Evolutionary conservation across 2,329 filamentous ascomycete genomes (phyloP).

Genomic region (Apiospora aurea): DNA sequence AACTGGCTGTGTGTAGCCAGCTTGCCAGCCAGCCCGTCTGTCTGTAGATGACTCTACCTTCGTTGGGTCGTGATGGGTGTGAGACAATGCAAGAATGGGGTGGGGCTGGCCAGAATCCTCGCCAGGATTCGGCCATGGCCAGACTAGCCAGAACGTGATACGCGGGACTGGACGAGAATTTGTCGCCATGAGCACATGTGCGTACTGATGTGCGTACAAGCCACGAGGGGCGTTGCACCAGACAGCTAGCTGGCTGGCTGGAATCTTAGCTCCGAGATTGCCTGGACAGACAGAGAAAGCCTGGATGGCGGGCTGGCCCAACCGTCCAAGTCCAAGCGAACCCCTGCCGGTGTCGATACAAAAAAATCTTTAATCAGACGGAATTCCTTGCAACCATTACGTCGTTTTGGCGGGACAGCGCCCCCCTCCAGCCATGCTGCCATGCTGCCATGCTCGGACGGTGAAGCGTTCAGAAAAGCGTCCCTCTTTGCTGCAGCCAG

Average conservation of each 20-base stretch:
- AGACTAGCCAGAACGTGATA: conserved; percentile 14
- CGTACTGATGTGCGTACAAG: too few species aligned
- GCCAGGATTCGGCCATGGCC: conserved; percentile 2
- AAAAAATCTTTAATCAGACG: conserved; percentile 13
- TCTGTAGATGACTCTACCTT: background rate
- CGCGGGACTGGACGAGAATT: background rate
- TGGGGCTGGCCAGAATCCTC: background rate
- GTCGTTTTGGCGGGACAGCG: conserved; percentile 15
- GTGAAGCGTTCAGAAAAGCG: background rate
- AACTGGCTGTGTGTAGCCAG: background rate
- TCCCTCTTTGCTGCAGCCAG: background rate
- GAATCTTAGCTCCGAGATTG: conserved; percentile 11
- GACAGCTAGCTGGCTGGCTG: background rate
- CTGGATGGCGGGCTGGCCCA: background rate
- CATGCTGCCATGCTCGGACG: background rate
- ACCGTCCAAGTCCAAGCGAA: background rate
- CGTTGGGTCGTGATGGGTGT: background rate
- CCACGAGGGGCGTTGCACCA: background rate
- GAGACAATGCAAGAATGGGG: background rate
- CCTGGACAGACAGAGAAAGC: too few species aligned
- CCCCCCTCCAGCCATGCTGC: background rate
- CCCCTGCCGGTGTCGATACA: conserved; percentile 4
- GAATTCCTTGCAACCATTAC: conserved; percentile 13
- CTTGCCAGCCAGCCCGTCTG: background rate
- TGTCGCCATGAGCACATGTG: background rate